A percentile compares a stretch with the other conserved stretches of the same genome.
These are phyloP conservation scores for Corrigiola litoralis DNA, from an alignment of 179 eudicot genomes.

Conservation along the genomic window DNA sequence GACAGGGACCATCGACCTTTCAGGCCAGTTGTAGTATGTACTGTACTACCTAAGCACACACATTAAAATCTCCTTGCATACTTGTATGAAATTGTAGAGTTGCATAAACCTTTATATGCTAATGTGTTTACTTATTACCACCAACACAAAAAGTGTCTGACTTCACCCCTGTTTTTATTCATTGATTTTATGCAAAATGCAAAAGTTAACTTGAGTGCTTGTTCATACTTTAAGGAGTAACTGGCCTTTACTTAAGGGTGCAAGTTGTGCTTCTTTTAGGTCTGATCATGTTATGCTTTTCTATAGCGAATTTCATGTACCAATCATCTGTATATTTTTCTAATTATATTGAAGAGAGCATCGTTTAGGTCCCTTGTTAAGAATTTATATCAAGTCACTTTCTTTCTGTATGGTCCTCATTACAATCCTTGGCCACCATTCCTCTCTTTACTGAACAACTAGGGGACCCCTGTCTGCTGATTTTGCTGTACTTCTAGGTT, in stretches of 20 bases:
- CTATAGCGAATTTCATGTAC: slow-evolving; percentile 11
- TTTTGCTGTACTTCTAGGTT: slow-evolving; percentile 40
- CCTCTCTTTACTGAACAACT: slow-evolving; percentile 47
- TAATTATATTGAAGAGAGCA: slow-evolving; percentile 18
- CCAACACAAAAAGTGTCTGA: no score
- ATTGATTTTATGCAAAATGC: no score
- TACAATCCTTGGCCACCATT: slow-evolving; percentile 28
- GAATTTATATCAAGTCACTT: slow-evolving; percentile 37
- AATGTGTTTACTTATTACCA: background rate
- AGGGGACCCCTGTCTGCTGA: slow-evolving; percentile 54
- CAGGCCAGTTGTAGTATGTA: no score
- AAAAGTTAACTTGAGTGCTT: no score
- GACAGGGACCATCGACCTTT: no score
- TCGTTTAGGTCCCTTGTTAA: slow-evolving; percentile 12
- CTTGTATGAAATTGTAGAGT: background rate
- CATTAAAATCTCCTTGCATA: no score
- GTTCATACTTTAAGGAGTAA: background rate
- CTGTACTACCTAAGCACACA: no score
- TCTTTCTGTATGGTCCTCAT: slow-evolving; percentile 32
- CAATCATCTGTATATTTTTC: slow-evolving; percentile 7
- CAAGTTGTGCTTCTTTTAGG: background rate
- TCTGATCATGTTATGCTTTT: background rate
- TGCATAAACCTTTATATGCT: background rate
- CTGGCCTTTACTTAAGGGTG: background rate
- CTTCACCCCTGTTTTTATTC: no score